These are phyloP conservation scores for Alternaria conjuncta DNA, from an alignment of 2,329 filamentous ascomycete genomes.

Conservation along the genomic window DNA sequence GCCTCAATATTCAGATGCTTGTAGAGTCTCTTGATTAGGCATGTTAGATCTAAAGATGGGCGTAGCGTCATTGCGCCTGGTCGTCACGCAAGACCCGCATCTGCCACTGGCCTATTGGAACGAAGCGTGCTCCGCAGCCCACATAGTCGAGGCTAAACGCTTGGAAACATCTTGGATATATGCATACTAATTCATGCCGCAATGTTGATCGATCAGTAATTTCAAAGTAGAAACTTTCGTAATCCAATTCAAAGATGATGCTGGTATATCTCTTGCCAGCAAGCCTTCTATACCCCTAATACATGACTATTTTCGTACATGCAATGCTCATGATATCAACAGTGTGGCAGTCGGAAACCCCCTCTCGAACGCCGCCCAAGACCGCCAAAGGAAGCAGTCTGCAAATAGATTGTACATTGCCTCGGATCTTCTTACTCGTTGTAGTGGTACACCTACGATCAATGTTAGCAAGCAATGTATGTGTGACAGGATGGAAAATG, in stretches of 20 bases:
- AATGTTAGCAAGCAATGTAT: background rate
- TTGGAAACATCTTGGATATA: background rate
- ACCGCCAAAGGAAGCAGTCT: constrained; percentile 18
- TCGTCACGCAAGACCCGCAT: constrained; percentile 1
- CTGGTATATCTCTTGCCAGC: constrained; percentile 22
- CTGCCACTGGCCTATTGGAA: constrained; percentile 4
- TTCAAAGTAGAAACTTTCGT: background rate
- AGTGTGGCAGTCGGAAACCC: constrained; percentile 6
- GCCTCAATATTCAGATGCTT: background rate
- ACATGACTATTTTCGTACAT: constrained; percentile 16
- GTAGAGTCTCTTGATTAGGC: background rate
- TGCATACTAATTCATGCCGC: background rate
- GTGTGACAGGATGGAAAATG: no score
- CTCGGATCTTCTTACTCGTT: constrained; percentile 68
- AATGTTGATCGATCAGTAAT: background rate
- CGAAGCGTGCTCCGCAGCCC: constrained; percentile 3
- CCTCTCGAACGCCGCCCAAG: constrained; percentile 42
- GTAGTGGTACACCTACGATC: constrained; percentile 79
- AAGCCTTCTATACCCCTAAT: constrained; percentile 11
- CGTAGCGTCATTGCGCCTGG: background rate
- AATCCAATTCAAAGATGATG: constrained; percentile 4
- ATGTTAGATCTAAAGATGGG: background rate
- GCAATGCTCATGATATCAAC: constrained; percentile 11
- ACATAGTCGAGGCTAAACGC: background rate
- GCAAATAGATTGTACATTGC: constrained; percentile 2